These are phyloP conservation scores for Boletus calvinii DNA, from an alignment of 1,284 basidiomycete genomes.

Conservation along the genomic window DNA sequence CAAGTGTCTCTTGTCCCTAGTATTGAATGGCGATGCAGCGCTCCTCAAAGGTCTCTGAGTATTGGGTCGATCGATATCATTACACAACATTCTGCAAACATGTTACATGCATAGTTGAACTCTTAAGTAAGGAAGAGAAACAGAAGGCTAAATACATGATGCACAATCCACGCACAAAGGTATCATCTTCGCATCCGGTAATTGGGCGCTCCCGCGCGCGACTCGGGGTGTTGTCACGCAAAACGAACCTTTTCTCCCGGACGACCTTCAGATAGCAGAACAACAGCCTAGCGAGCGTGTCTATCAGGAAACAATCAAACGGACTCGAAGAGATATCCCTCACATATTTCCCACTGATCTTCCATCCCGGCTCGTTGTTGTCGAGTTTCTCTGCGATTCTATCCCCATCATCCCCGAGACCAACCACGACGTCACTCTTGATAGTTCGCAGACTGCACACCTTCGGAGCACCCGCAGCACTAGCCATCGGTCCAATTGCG, in stretches of 20 bases:
- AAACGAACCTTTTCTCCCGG: slow-evolving; percentile 81
- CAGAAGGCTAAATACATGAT: neutral
- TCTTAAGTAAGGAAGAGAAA: neutral
- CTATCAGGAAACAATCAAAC: slow-evolving; percentile 8
- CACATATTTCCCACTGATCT: slow-evolving; percentile 95
- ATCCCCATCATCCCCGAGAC: slow-evolving; percentile 68
- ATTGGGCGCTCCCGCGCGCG: neutral
- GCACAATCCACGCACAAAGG: neutral
- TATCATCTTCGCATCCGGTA: slow-evolving; percentile 1
- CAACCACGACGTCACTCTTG: slow-evolving; percentile 83
- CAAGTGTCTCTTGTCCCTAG: no score
- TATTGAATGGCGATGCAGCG: neutral
- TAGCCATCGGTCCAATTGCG: slow-evolving; percentile 94
- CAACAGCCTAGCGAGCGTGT: slow-evolving; percentile 61
- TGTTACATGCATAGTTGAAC: slow-evolving; percentile 8
- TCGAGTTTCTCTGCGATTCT: slow-evolving; percentile 80
- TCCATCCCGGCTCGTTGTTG: slow-evolving; percentile 91
- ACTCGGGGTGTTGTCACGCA: slow-evolving; percentile 39
- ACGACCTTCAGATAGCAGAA: slow-evolving; percentile 81
- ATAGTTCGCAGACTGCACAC: slow-evolving; percentile 84
- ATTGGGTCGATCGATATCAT: neutral
- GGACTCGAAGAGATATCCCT: slow-evolving; percentile 9
- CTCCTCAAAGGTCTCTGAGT: neutral
- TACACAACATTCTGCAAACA: neutral
- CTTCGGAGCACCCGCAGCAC: slow-evolving; percentile 84